These are phyloP conservation scores for Phyllosticta ampelicida DNA, from an alignment of 2,329 filamentous ascomycete genomes.

Conservation along the genomic window DNA sequence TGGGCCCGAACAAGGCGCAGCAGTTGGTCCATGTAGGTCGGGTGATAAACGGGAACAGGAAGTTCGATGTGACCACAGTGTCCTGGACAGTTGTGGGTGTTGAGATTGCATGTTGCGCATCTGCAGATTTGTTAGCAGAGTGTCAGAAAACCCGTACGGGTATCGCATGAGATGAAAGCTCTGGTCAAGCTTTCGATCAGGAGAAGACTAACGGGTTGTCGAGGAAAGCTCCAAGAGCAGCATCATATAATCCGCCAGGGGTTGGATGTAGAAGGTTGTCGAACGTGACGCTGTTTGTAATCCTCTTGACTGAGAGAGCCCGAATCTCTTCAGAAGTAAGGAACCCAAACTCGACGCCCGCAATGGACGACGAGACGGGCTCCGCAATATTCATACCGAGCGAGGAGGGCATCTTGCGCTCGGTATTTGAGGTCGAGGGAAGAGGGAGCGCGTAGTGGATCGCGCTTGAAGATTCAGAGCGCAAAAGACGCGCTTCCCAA, in stretches of 20 bases:
- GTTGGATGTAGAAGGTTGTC: slow-evolving; percentile 83
- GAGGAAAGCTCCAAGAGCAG: slow-evolving; percentile 80
- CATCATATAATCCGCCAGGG: slow-evolving; percentile 84
- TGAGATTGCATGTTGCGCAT: slow-evolving; percentile 86
- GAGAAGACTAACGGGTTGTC: slow-evolving; percentile 58
- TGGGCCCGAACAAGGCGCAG: slow-evolving; percentile 75
- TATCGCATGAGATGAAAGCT: neutral
- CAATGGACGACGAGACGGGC: slow-evolving; percentile 72
- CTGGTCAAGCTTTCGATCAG: slow-evolving; percentile 1
- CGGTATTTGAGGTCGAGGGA: neutral
- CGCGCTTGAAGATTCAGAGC: slow-evolving; percentile 3
- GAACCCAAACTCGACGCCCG: slow-evolving; percentile 81
- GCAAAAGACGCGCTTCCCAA: slow-evolving; percentile 6
- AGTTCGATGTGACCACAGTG: slow-evolving; percentile 94
- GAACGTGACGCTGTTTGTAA: slow-evolving; percentile 89
- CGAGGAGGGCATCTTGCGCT: slow-evolving; percentile 1
- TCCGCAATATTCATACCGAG: slow-evolving; percentile 44
- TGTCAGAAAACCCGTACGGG: neutral
- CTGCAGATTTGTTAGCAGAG: slow-evolving; percentile 33
- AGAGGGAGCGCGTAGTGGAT: neutral
- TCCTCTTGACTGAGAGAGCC: slow-evolving; percentile 82
- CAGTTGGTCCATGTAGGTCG: slow-evolving; percentile 91
- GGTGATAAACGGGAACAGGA: slow-evolving; percentile 86
- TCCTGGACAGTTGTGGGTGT: slow-evolving; percentile 69
- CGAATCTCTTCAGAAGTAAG: slow-evolving; percentile 74